Evolutionary conservation across 352 stramenopile genomes (phyloP).

Genomic region (Globisporangium emineosum): DNA sequence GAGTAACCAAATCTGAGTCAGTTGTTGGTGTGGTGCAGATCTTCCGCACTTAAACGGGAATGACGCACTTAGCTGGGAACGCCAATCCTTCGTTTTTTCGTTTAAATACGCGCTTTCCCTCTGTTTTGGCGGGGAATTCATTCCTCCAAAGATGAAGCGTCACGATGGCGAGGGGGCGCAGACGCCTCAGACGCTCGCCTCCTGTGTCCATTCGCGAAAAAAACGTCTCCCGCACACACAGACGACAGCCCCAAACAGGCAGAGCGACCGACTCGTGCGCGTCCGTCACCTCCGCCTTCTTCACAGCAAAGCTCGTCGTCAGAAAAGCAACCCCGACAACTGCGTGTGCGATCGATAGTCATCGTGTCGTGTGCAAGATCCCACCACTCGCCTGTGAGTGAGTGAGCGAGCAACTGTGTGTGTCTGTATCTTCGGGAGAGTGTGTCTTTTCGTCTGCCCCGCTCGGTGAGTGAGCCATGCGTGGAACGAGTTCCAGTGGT

Average conservation of each 20-base stretch:
- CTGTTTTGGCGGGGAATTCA: background rate
- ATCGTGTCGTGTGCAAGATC: background rate
- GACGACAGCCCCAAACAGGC: background rate
- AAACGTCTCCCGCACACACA: background rate
- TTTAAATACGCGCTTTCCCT: background rate
- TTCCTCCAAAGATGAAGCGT: background rate
- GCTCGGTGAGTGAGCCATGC: background rate
- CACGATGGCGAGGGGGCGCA: background rate
- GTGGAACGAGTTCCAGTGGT: slow-evolving; percentile 7
- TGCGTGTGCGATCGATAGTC: background rate
- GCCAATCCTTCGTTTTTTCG: background rate
- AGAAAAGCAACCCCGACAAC: background rate
- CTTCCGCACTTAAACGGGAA: too few species aligned
- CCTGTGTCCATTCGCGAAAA: slow-evolving; percentile 7
- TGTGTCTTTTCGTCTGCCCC: background rate
- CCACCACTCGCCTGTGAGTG: background rate
- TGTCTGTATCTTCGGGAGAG: slow-evolving; percentile 9
- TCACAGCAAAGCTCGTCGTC: background rate
- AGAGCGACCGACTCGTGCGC: background rate
- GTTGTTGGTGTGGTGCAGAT: too few species aligned
- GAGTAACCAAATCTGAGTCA: background rate
- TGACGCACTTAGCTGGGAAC: too few species aligned
- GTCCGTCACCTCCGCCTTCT: too few species aligned
- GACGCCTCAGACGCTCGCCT: background rate
- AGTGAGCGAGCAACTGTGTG: background rate